A percentile compares a stretch with the other conserved stretches of the same genome.
phyloP scores from a whole-genome alignment of 2,329 filamentous ascomycete species.

The Claviceps spartinae region DNA sequence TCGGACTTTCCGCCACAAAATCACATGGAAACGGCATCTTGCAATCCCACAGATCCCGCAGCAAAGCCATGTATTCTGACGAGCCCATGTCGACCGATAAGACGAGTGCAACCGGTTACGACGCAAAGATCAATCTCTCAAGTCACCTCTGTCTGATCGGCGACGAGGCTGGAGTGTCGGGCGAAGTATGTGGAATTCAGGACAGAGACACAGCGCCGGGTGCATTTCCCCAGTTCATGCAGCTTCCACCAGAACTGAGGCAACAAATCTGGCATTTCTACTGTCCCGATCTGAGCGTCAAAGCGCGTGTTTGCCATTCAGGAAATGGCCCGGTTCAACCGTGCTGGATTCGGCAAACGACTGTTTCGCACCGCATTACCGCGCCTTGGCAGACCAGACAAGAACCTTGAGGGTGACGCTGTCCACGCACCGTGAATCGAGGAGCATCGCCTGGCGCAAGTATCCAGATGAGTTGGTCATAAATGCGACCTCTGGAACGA shows the following conservation, averaged over 20 bases:
- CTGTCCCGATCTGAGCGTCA: conserved; percentile 16
- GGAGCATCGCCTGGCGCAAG: conserved; percentile 16
- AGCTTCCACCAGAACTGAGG: conserved; percentile 22
- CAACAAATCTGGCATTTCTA: conserved; percentile 20
- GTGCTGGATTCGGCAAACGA: not conserved
- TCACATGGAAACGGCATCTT: too few relatives aligned
- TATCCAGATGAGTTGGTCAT: conserved; percentile 21
- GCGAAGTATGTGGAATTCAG: not conserved
- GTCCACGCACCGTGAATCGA: conserved; percentile 22
- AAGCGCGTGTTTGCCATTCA: conserved; percentile 12
- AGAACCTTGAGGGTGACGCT: conserved; percentile 11
- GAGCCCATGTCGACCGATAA: not conserved
- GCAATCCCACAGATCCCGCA: not conserved
- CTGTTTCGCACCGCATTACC: too few relatives aligned
- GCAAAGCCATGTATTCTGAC: not conserved
- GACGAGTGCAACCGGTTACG: conserved; percentile 1
- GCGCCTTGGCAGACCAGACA: too few relatives aligned
- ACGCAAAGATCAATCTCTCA: not conserved
- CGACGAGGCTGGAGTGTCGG: conserved; percentile 6
- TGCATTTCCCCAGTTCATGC: conserved; percentile 13
- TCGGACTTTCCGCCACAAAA: too few relatives aligned
- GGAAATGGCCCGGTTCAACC: not conserved
- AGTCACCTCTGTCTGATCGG: conserved; percentile 2
- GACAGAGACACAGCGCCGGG: not conserved
- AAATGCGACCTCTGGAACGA: conserved; percentile 10